phyloP scores from a whole-genome alignment of 2,329 filamentous ascomycete species.

The Canariomyces notabilis region DNA sequence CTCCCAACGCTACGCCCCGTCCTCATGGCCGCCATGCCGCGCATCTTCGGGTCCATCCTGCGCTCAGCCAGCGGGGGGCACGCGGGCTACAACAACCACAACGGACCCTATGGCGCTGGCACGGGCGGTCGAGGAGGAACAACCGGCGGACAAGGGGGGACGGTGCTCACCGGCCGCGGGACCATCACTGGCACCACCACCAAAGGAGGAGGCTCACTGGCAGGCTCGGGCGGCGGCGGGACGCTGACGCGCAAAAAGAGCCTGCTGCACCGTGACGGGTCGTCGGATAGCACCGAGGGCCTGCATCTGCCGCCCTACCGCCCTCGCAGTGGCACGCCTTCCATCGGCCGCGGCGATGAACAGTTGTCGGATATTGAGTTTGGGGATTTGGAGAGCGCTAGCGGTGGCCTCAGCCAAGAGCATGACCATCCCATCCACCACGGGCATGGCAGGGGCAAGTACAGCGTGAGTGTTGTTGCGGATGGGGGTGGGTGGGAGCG shows the following conservation, averaged over 20 bases:
- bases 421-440: no score
- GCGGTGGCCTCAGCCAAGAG: not conserved
- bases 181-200: not conserved
- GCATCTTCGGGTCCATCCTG: conserved; percentile 15
- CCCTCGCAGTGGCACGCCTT: no score
- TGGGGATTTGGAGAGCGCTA: conserved; percentile 5
- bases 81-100: not conserved
- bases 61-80: conserved; percentile 2
- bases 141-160: no score
- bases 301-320: conserved; percentile 4
- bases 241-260: not conserved
- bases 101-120: no score
- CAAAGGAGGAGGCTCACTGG: not conserved
- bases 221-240: not conserved
- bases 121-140: no score
- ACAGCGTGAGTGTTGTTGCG: conserved; percentile 16
- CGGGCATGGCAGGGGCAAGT: no score
- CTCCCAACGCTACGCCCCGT: conserved; percentile 35
- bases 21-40: conserved; percentile 20
- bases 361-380: conserved; percentile 16
- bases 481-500: conserved; percentile 1
- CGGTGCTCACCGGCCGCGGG: not conserved
- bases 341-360: not conserved
- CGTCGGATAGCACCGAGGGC: conserved; percentile 14
- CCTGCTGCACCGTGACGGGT: no score